Conservation (phyloP, 2,329 filamentous ascomycete genomes). For the Colletotrichum ledebouriae region DNA sequence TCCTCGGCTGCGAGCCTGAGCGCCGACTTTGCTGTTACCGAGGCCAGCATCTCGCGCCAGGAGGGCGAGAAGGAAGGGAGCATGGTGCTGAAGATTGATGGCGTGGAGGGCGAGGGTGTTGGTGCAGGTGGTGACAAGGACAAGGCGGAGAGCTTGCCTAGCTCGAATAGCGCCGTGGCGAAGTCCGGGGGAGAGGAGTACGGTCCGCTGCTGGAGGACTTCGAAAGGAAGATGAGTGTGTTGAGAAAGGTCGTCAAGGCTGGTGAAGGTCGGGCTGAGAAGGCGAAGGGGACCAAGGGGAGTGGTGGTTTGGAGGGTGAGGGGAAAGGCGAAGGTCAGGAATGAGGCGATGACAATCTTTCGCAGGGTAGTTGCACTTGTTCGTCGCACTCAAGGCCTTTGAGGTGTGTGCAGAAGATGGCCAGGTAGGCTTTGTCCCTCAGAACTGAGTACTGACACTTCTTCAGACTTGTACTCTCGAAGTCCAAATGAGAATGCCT, state of each 20-base stretch:
- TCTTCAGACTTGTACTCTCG: not conserved
- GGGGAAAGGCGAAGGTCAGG: conserved; percentile 43
- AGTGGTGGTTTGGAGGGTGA: conserved; percentile 14
- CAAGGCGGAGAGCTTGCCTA: conserved; percentile 35
- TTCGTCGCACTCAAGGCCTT: not conserved
- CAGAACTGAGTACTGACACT: rapidly evolving
- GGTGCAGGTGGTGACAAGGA: conserved; percentile 39
- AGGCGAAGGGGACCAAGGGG: conserved; percentile 19
- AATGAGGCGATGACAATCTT: conserved; percentile 34
- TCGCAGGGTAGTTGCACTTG: too few species aligned
- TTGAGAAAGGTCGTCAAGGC: conserved; percentile 67
- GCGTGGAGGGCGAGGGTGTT: conserved; percentile 55
- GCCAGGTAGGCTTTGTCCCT: not conserved
- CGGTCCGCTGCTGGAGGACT: conserved; percentile 66
- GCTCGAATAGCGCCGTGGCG: conserved; percentile 50
- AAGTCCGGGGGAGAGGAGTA: conserved; percentile 61
- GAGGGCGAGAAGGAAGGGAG: conserved; percentile 47
- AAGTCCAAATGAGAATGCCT: too few species aligned
- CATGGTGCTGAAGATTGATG: conserved; percentile 75
- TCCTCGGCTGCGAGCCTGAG: conserved; percentile 79
- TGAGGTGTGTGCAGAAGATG: not conserved
- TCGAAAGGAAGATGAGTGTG: conserved; percentile 68
- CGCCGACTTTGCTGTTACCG: conserved; percentile 76
- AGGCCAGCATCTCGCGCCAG: conserved; percentile 60
- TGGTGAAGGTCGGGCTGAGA: conserved; percentile 50